A percentile compares a stretch with the other conserved stretches of the same genome.
These are phyloP conservation scores for Suillus placidus DNA, from an alignment of 768 basidiomycete species.

Conservation along the genomic window DNA sequence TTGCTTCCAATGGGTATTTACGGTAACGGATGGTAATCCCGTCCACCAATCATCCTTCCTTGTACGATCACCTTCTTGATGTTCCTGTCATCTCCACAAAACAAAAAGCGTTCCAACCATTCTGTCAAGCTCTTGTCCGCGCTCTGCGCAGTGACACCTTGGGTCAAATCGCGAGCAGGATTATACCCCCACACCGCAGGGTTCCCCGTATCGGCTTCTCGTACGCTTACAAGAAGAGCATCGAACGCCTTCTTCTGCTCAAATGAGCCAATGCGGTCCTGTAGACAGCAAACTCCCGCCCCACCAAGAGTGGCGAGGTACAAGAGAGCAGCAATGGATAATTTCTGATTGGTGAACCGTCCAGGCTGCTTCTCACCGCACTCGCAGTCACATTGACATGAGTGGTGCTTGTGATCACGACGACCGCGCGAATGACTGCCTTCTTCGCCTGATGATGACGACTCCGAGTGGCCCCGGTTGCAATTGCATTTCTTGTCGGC, in stretches of 20 bases:
- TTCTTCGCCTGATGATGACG: neutral
- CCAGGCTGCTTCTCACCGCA: neutral
- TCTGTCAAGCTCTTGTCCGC: conserved; percentile 44
- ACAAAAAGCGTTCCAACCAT: conserved; percentile 82
- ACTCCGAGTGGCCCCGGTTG: neutral
- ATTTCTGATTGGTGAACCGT: conserved; percentile 57
- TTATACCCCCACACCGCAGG: conserved; percentile 54
- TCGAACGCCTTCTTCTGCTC: conserved; percentile 86
- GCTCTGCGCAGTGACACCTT: conserved; percentile 32
- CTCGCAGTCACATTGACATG: conserved; percentile 5
- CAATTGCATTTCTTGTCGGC: conserved; percentile 16
- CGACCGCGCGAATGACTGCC: conserved; percentile 10
- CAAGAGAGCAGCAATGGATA: conserved; percentile 75
- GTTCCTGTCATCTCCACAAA: conserved; percentile 86
- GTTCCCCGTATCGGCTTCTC: conserved; percentile 51
- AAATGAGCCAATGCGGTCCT: conserved; percentile 74
- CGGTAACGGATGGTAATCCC: conserved; percentile 28
- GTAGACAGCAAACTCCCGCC: conserved; percentile 77
- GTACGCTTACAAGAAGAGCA: conserved; percentile 73
- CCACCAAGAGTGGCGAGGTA: conserved; percentile 94
- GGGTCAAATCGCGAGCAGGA: conserved; percentile 30
- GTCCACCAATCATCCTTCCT: conserved; percentile 77
- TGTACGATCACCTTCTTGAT: conserved; percentile 83
- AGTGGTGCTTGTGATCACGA: conserved; percentile 7
- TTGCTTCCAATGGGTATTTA: neutral